phyloP scores from a whole-genome alignment of 306 rosid species.

The Quercus ilex region DNA sequence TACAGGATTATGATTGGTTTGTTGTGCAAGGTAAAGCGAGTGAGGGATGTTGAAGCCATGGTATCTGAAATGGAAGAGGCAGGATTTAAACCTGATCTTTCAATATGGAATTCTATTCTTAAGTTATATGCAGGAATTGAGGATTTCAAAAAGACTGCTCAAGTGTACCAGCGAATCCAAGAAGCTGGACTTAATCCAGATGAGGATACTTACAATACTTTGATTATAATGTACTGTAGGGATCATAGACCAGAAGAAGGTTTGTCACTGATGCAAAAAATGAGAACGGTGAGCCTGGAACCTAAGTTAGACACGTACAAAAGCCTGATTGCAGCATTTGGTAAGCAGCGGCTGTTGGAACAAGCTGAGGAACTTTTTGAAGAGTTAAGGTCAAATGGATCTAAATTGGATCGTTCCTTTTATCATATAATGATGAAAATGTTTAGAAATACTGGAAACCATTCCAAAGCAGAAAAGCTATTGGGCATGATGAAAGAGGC shows the following conservation, averaged over 20 bases:
- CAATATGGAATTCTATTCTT: slow-evolving; percentile 68
- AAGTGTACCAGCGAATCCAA: slow-evolving; percentile 59
- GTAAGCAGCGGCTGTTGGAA: slow-evolving; percentile 58
- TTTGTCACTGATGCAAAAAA: slow-evolving; percentile 67
- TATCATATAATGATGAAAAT: slow-evolving; percentile 90
- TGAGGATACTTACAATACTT: slow-evolving; percentile 72
- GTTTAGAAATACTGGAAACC: slow-evolving; percentile 75
- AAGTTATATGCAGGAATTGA: slow-evolving; percentile 64
- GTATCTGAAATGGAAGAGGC: slow-evolving; percentile 78
- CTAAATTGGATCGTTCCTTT: slow-evolving; percentile 77
- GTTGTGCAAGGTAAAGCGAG: slow-evolving; percentile 65
- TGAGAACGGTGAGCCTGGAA: slow-evolving; percentile 70
- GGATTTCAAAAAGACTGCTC: slow-evolving; percentile 61
- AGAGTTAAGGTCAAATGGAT: slow-evolving; percentile 67
- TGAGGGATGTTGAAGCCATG: slow-evolving; percentile 80
- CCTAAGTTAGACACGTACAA: slow-evolving; percentile 80
- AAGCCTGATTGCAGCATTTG: slow-evolving; percentile 86
- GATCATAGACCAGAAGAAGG: slow-evolving; percentile 92
- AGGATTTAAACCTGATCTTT: slow-evolving; percentile 83
- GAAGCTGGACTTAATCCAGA: slow-evolving; percentile 68
- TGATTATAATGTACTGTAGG: slow-evolving; percentile 83
- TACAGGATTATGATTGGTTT: slow-evolving; percentile 74
- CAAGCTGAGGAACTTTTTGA: slow-evolving; percentile 92
- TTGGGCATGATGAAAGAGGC: slow-evolving; percentile 74
- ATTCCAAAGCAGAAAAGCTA: slow-evolving; percentile 72